phyloP scores from a whole-genome alignment of 345 rosid species.

The Litchi chinensis region DNA sequence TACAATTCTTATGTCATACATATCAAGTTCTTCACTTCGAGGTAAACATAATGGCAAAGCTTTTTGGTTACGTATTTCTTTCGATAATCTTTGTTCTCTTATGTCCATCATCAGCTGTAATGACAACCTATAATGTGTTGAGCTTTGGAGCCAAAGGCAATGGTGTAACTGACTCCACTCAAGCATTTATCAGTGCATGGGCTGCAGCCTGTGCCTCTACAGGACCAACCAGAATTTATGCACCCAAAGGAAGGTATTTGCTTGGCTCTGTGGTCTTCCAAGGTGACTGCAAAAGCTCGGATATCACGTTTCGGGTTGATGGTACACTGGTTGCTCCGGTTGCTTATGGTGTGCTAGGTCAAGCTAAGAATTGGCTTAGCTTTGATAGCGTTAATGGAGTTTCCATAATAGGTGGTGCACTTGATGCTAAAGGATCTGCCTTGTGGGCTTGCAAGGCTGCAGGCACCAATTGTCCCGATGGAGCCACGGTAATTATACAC shows the following conservation, averaged over 20 bases:
- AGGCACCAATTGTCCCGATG: conserved; percentile 9
- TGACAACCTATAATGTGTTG: conserved; percentile 7
- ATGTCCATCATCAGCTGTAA: neutral
- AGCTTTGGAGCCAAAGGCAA: conserved; percentile 18
- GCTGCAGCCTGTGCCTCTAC: conserved; percentile 20
- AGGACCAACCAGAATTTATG: conserved; percentile 3
- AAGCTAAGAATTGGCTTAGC: conserved; percentile 8
- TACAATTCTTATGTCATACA: neutral
- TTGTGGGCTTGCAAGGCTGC: conserved; percentile 27
- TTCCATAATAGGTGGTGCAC: conserved; percentile 23
- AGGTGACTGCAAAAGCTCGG: conserved; percentile 9
- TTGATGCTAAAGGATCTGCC: conserved; percentile 22
- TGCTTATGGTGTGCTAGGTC: conserved; percentile 4
- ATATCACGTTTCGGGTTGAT: neutral
- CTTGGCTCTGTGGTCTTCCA: conserved; percentile 11
- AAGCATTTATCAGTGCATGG: conserved; percentile 24
- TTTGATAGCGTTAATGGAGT: conserved; percentile 19
- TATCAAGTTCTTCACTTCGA: too few relatives aligned
- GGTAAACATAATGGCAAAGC: neutral
- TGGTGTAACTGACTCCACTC: conserved; percentile 7
- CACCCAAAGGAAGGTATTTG: conserved; percentile 26
- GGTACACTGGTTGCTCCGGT: conserved; percentile 16
- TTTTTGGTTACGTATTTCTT: neutral
- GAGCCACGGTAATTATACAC: conserved; percentile 21
- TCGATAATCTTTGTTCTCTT: neutral